Conservation (phyloP, 1,284 basidiomycete genomes). For the Leccinum solheimii region DNA sequence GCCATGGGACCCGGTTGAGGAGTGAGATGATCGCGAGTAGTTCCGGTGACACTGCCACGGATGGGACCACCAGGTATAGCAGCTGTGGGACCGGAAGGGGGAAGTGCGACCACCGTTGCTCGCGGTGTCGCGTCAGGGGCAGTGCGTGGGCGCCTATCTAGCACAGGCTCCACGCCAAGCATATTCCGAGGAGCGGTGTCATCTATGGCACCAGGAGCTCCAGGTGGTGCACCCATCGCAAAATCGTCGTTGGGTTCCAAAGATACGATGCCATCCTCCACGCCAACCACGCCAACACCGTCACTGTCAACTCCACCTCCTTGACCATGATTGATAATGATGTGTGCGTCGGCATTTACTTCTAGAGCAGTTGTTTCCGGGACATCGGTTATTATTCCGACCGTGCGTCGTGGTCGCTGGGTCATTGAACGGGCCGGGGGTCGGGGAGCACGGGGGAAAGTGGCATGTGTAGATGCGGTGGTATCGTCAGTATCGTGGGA, state of each 20-base stretch:
- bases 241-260: constrained; percentile 76
- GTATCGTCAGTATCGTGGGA: constrained; percentile 45
- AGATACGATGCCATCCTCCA: constrained; percentile 70
- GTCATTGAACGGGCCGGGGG: constrained; percentile 42
- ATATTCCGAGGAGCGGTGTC: constrained; percentile 33
- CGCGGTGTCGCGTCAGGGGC: constrained; percentile 45
- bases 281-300: constrained; percentile 49
- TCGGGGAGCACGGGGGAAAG: constrained; percentile 42
- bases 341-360: constrained; percentile 57
- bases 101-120: constrained; percentile 39
- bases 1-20: constrained; percentile 24
- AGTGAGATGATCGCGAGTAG: constrained; percentile 19
- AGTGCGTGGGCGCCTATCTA: constrained; percentile 31
- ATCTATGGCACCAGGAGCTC: constrained; percentile 74
- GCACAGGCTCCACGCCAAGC: constrained; percentile 30
- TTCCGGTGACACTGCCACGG: constrained; percentile 15
- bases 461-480: constrained; percentile 29
- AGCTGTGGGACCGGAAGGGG: constrained; percentile 21
- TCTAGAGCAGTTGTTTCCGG: constrained; percentile 45
- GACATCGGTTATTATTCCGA: constrained; percentile 64
- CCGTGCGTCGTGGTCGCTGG: constrained; percentile 46
- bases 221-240: constrained; percentile 83
- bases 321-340: constrained; percentile 62
- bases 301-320: constrained; percentile 44
- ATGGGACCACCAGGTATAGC: constrained; percentile 14